These are phyloP conservation scores for Exophiala calicioides DNA, from an alignment of 2,329 filamentous ascomycete species.

Conservation along the genomic window DNA sequence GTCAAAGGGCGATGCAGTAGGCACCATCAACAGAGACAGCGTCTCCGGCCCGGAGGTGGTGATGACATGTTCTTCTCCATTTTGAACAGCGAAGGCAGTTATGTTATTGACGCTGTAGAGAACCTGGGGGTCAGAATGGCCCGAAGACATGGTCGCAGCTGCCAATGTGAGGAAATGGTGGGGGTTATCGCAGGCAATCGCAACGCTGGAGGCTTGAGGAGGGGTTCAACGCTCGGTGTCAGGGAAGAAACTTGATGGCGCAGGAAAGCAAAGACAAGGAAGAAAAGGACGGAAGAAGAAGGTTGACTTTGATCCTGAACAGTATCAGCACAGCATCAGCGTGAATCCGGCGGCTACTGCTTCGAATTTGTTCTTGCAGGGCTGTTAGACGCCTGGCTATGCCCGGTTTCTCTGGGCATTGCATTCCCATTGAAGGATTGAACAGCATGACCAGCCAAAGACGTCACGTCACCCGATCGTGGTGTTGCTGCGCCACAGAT, in stretches of 20 bases:
- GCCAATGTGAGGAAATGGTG: slow-evolving; percentile 13
- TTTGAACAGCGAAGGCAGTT: slow-evolving; percentile 83
- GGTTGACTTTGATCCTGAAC: too few species aligned
- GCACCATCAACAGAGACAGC: slow-evolving; percentile 91
- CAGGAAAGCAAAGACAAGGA: not conserved
- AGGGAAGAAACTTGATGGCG: too few species aligned
- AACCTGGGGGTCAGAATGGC: slow-evolving; percentile 57
- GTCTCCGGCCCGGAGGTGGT: slow-evolving; percentile 87
- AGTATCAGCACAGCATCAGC: too few species aligned
- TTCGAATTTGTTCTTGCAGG: too few species aligned
- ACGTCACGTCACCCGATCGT: not conserved
- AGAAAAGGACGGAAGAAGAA: not conserved
- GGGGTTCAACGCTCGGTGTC: too few species aligned
- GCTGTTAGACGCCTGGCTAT: too few species aligned
- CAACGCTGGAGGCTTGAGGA: not conserved
- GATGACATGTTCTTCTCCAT: slow-evolving; percentile 80
- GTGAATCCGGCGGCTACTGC: too few species aligned
- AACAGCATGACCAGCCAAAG: too few species aligned
- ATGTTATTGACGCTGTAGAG: slow-evolving; percentile 72
- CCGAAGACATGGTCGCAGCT: slow-evolving; percentile 37
- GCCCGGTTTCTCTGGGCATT: too few species aligned
- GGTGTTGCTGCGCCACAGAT: slow-evolving; percentile 4
- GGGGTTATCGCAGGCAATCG: not conserved
- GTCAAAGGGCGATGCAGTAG: slow-evolving; percentile 73
- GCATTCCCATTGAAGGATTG: too few species aligned